These are phyloP conservation scores for Candida methanosorbosa DNA, from an alignment of 805 yeast species.

Conservation along the genomic window DNA sequence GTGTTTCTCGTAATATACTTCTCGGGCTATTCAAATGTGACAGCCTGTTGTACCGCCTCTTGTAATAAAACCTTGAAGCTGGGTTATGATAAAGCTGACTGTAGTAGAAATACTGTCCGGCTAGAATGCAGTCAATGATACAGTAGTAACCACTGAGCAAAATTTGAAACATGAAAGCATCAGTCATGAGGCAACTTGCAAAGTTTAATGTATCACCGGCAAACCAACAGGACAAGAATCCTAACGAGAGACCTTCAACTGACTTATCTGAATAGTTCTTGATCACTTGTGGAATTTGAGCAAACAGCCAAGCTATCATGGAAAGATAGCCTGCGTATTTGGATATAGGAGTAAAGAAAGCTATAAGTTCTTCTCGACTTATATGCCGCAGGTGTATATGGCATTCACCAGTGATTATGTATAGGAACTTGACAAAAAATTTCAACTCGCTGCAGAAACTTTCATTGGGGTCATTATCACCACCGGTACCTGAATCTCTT, in stretches of 20 bases:
- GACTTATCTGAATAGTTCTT: slow-evolving; percentile 50
- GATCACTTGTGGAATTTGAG: slow-evolving; percentile 64
- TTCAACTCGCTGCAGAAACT: slow-evolving; percentile 13
- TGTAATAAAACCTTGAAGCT: slow-evolving; percentile 17
- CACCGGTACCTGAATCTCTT: too few species aligned
- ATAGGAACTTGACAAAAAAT: slow-evolving; percentile 12
- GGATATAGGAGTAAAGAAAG: slow-evolving; percentile 17
- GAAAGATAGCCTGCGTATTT: slow-evolving; percentile 28
- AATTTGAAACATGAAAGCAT: slow-evolving; percentile 39
- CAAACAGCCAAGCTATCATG: slow-evolving; percentile 58
- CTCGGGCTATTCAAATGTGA: slow-evolving; percentile 15
- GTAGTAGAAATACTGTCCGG: slow-evolving; percentile 41
- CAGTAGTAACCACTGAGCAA: slow-evolving; percentile 40
- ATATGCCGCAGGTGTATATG: slow-evolving; percentile 3
- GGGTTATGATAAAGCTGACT: slow-evolving; percentile 30
- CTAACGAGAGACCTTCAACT: slow-evolving; percentile 59
- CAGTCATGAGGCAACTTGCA: slow-evolving; percentile 36
- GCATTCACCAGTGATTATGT: slow-evolving; percentile 19
- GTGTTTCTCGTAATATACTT: slow-evolving; percentile 12
- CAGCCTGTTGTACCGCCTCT: slow-evolving; percentile 8
- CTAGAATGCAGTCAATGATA: slow-evolving; percentile 35
- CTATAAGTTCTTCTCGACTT: slow-evolving; percentile 10
- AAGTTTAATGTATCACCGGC: slow-evolving; percentile 54
- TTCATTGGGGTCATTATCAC: slow-evolving; percentile 1
- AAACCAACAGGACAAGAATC: slow-evolving; percentile 56